A percentile compares a stretch with the other conserved stretches of the same genome.
Evolutionary conservation across 2,329 filamentous ascomycete species (phyloP).

Genomic region (Alternaria metachromatica): DNA sequence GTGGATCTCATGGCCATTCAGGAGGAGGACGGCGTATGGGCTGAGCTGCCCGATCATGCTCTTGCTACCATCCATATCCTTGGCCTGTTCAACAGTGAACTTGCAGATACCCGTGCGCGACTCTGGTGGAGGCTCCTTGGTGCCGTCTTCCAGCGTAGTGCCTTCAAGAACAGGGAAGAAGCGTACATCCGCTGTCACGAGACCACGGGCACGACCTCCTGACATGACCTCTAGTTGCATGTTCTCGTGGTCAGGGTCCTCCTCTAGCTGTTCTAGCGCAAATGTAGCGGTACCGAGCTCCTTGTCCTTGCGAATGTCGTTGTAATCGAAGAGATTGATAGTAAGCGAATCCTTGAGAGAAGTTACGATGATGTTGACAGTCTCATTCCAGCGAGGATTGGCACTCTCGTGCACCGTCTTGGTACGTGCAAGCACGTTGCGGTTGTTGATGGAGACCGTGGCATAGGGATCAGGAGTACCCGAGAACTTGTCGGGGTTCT

Average conservation of each 20-base stretch:
- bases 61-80: slow-evolving; percentile 92
- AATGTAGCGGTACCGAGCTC: slow-evolving; percentile 90
- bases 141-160: slow-evolving; percentile 75
- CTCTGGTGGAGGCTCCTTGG: slow-evolving; percentile 79
- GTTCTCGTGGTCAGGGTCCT: slow-evolving; percentile 79
- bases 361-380: slow-evolving; percentile 91
- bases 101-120: slow-evolving; percentile 92
- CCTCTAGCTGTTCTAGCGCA: slow-evolving; percentile 79
- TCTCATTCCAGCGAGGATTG: slow-evolving; percentile 95
- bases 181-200: slow-evolving; percentile 80
- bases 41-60: slow-evolving; percentile 90
- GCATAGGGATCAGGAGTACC: slow-evolving; percentile 92
- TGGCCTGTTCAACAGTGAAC: slow-evolving; percentile 93
- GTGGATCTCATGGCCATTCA: slow-evolving; percentile 92
- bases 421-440: slow-evolving; percentile 81
- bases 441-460: slow-evolving; percentile 81
- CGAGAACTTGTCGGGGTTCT: slow-evolving; percentile 93
- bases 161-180: slow-evolving; percentile 93
- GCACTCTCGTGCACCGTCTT: slow-evolving; percentile 85
- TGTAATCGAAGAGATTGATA: slow-evolving; percentile 87
- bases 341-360: slow-evolving; percentile 89
- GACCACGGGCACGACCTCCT: slow-evolving; percentile 82
- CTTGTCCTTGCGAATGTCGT: slow-evolving; percentile 96
- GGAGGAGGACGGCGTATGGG: slow-evolving; percentile 84
- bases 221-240: slow-evolving; percentile 82